Percentiles rank a stretch among this genome's conserved stretches.
Evolutionary conservation across 2,329 filamentous ascomycete species (phyloP).

Genomic region (Ascochyta fabae): DNA sequence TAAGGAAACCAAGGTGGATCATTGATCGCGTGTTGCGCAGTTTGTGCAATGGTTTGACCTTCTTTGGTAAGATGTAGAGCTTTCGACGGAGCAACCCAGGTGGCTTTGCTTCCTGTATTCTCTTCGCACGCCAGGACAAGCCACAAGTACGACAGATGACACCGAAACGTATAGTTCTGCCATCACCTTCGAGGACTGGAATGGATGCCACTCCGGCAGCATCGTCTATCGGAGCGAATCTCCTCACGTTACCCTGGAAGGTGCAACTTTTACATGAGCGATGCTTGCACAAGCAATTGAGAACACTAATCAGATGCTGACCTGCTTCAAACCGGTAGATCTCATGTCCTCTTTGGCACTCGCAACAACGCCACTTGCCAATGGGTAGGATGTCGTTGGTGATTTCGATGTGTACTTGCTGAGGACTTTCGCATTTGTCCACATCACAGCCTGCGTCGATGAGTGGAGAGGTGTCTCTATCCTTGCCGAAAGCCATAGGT

Average conservation of each 20-base stretch:
- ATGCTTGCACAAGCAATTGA: slow-evolving; percentile 36
- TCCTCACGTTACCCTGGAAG: slow-evolving; percentile 25
- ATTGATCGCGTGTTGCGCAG: slow-evolving; percentile 24
- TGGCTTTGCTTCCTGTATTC: slow-evolving; percentile 4
- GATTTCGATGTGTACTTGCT: background rate
- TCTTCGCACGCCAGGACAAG: slow-evolving; percentile 28
- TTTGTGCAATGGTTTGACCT: slow-evolving; percentile 16
- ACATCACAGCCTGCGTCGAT: background rate
- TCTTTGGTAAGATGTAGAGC: slow-evolving; percentile 22
- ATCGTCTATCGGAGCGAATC: slow-evolving; percentile 36
- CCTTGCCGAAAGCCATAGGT: background rate
- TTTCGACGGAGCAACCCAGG: slow-evolving; percentile 2
- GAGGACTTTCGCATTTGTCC: background rate
- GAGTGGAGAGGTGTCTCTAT: background rate
- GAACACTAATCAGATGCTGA: slow-evolving; percentile 25
- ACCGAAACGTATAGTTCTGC: slow-evolving; percentile 28
- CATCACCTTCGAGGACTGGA: background rate
- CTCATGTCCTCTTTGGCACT: slow-evolving; percentile 4
- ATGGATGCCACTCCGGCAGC: slow-evolving; percentile 25
- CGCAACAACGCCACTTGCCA: slow-evolving; percentile 17
- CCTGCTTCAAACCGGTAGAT: slow-evolving; percentile 6
- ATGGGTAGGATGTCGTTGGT: background rate
- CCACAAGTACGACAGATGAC: slow-evolving; percentile 35
- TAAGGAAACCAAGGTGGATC: slow-evolving; percentile 9
- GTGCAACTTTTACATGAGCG: slow-evolving; percentile 32